Evolutionary conservation across 2,329 filamentous ascomycete genomes (phyloP).

Genomic region (Pseudogymnoascus sp.): DNA sequence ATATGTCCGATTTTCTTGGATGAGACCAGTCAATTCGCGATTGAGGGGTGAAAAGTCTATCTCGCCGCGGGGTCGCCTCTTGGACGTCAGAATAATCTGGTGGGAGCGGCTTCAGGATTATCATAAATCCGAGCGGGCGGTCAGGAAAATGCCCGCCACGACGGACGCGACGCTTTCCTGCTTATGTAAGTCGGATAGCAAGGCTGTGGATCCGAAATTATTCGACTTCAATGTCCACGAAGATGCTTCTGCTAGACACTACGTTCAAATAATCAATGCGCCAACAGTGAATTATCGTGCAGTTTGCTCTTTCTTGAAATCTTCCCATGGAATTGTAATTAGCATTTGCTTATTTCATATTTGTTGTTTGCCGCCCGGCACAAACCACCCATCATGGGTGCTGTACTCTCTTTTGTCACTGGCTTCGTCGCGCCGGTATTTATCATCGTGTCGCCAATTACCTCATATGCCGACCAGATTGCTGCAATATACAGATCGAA

Average conservation of each 20-base stretch:
- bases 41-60: conserved; percentile 12
- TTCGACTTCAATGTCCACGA: not conserved
- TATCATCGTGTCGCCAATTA: conserved; percentile 55
- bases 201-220: conserved; percentile 9
- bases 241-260: not conserved
- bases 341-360: not conserved
- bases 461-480: conserved; percentile 62
- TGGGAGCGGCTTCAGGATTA: conserved; percentile 1
- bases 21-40: conserved; percentile 8
- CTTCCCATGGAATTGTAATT: conserved; percentile 6
- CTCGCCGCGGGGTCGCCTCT: conserved; percentile 13
- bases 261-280: not conserved
- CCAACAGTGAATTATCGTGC: conserved; percentile 1
- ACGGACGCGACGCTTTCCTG: not conserved
- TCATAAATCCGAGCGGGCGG: conserved; percentile 1
- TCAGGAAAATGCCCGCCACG: not conserved
- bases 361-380: not conserved
- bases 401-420: conserved; percentile 35
- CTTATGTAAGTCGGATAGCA: not conserved
- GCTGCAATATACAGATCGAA: conserved; percentile 58
- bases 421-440: conserved; percentile 57
- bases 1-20: conserved; percentile 12
- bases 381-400: conserved; percentile 24
- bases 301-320: conserved; percentile 2
- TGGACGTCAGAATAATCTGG: conserved; percentile 9